phyloP scores from a whole-genome alignment of 441 rosid genomes.

The Capsella rubella region DNA sequence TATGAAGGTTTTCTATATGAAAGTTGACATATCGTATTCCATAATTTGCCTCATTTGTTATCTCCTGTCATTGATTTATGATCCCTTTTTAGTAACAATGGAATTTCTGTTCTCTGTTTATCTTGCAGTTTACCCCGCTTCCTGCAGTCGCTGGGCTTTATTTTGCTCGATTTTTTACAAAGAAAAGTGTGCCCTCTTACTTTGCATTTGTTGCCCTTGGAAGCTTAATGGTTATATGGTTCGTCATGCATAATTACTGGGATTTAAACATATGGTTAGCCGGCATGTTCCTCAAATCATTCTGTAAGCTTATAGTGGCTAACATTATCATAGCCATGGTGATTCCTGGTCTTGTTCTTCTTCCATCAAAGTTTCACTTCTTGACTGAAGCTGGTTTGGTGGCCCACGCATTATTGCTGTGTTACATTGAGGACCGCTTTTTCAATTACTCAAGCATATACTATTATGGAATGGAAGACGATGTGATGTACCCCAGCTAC shows the following conservation, averaged over 20 bases:
- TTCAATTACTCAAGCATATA: slow-evolving; percentile 86
- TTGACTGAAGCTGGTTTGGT: slow-evolving; percentile 82
- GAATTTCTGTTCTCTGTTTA: slow-evolving; percentile 18
- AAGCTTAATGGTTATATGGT: slow-evolving; percentile 92
- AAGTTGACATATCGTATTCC: slow-evolving; percentile 21
- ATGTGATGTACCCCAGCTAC: slow-evolving; percentile 97
- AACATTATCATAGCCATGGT: slow-evolving; percentile 83
- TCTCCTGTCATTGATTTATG: slow-evolving; percentile 7
- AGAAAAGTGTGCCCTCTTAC: slow-evolving; percentile 87
- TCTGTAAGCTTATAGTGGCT: slow-evolving; percentile 88
- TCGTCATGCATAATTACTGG: slow-evolving; percentile 96
- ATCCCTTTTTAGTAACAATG: slow-evolving; percentile 11
- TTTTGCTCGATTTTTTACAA: slow-evolving; percentile 90
- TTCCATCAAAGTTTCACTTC: slow-evolving; percentile 77
- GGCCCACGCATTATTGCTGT: slow-evolving; percentile 78
- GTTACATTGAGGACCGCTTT: slow-evolving; percentile 87
- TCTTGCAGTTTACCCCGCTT: slow-evolving; percentile 85
- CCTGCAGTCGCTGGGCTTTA: slow-evolving; percentile 94
- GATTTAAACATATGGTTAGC: slow-evolving; percentile 97
- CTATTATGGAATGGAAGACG: slow-evolving; percentile 91
- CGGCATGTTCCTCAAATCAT: slow-evolving; percentile 92
- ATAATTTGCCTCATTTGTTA: background rate
- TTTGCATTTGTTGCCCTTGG: slow-evolving; percentile 92
- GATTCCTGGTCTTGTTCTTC: slow-evolving; percentile 93
- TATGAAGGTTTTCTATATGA: slow-evolving; percentile 8